Evolutionary conservation across 2,329 filamentous ascomycete species (phyloP), one percentile per base, ranked within the genome.

Genomic region (Emmonsia crescens): DNA sequence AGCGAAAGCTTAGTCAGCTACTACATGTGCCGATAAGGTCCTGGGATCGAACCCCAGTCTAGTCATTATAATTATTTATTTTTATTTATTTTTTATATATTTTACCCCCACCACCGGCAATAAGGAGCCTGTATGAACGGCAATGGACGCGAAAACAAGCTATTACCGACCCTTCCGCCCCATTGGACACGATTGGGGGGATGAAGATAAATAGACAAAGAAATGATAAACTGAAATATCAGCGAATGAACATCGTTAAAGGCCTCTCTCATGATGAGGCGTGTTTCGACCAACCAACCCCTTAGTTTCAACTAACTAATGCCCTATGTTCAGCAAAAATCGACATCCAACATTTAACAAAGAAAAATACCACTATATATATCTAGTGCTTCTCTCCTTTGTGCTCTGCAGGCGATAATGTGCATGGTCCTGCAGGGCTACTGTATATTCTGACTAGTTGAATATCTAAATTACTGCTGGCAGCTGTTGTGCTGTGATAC

Each of bases 31-130:
- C 56, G 56, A 57, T 61, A 59, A 66, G 64, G 68, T 68, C 69
- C 70, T 66, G 65, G 65, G 61, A 66, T 59, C 63, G 62, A 69
- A 67, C 68, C 65, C 57, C 44, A 51, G 44, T 60, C 57, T 52
- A 60, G 48, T 60, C 48, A 51, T 60, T 0, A 10, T 21, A n/a
- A 5, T 31, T 38, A n/a, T 51, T 49, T 19, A 29, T 33, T 52
- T 40, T 40, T 40, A 12, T 38, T 27, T 1, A 4, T 27, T 27
- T 14, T 40, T 27, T 40, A n/a, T 33, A 16, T 14, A 2, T 24
- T 40, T 38, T 24, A 1, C 21, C 3, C 48, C 48, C 9, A 10
- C 21, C 46, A 19, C 21, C 48, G 21, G 24, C 14, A 51, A 16
- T 29, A 31, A 27, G 44, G 44, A n/a, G 8, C 27, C 48, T 6